Base-by-base conservation (phyloP, 345 rosid species). In the Salix udensis region DNA sequence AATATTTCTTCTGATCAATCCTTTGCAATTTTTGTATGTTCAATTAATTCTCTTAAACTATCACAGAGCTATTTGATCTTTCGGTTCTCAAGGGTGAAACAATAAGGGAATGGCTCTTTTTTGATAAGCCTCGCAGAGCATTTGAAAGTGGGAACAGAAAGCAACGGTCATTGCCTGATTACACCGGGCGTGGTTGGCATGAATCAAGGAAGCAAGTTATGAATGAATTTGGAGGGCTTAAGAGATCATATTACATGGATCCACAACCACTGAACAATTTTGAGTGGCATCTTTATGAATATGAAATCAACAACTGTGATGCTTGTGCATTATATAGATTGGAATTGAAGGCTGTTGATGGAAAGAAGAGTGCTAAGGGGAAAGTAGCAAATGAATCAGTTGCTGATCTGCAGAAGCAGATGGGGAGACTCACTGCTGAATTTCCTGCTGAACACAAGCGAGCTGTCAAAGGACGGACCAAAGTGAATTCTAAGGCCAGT, bases 231-330 rank as follows among this genome's bases (percentile, higher is more conserved):
- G 92, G 91, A 30, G 99, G 97, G 73, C 86, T 93, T 75, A 96
- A 96, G 86, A 90, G 99, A 84, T 96, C 99, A 14, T 94, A 96
- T 75, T 94, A 96, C 85, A 96, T 96, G 99, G 99, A 96, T 79
- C 98, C 99, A 39, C 98, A 96, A 77, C 99, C 99, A 73, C 88
- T 90, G 60, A 87, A 88, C 84, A 88, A 90, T 76, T 89, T 91
- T 30, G 98, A 94, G 78, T 96, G 97, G 99, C 99, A 96, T 77
- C 97, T 96, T n/a, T 92, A 92, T 26, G 99, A 96, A 82, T 94
- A 94, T 73, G 97, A 96, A 89, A 93, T 92, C 87, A 96, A 82
- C 79, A 91, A 94, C 77, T 96, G 90, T 18, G 98, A 94, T 67
- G 97, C 87, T 69, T 96, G 98, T 78, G 99, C 99, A 73, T 77